A percentile compares a stretch with the other conserved stretches of the same genome.
Evolutionary conservation across 257 asterid species (phyloP).

Genomic region (Primulina tabacum): DNA sequence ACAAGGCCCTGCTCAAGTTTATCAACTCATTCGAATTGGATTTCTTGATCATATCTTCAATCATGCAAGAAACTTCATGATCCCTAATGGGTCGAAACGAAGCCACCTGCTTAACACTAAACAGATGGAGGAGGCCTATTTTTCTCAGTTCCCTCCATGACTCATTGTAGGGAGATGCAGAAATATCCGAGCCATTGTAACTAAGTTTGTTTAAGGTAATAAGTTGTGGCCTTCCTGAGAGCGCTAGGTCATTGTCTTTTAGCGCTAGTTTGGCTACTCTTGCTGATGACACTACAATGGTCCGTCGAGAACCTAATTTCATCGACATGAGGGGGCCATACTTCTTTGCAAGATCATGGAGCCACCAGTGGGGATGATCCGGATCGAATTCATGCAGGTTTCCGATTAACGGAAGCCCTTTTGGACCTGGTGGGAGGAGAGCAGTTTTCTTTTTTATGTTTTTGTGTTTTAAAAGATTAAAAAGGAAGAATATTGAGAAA

Average conservation of each 20-base stretch:
- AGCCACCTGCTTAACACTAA: not conserved
- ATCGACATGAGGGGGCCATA: not conserved
- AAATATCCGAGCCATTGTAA: slow-evolving; percentile 13
- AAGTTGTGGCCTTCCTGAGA: slow-evolving; percentile 13
- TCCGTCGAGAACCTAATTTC: not conserved
- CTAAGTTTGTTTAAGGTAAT: not conserved
- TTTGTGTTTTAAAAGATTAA: not conserved
- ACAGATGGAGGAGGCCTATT: not conserved
- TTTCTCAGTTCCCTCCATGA: not conserved
- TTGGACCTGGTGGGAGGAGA: not conserved
- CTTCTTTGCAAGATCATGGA: not conserved
- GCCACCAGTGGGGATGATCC: not conserved
- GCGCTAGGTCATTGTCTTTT: slow-evolving; percentile 3
- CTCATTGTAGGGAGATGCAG: not conserved
- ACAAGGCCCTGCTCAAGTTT: not conserved
- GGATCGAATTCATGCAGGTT: not conserved
- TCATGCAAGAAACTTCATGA: slow-evolving; percentile 17
- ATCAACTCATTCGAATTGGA: not conserved
- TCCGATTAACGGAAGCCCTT: not conserved
- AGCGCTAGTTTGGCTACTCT: slow-evolving; percentile 6
- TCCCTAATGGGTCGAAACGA: not conserved
- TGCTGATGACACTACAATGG: not conserved
- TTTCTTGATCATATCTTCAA: not conserved
- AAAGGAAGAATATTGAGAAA: not conserved
- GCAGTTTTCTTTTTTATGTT: not conserved